Conservation (phyloP, 169 alveolate genomes). For the Perkinsus marinus region DNA sequence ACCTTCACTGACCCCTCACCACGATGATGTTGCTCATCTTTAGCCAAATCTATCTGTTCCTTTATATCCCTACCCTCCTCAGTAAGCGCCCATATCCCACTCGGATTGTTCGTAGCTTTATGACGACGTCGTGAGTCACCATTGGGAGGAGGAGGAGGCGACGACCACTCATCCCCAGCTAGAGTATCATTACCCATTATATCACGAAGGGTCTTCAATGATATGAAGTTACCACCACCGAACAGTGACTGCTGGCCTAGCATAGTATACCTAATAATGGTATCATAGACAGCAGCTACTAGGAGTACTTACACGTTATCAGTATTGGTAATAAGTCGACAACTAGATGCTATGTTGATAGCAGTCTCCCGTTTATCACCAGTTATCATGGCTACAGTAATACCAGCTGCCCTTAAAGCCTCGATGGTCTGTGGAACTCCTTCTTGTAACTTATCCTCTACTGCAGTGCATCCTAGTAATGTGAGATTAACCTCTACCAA, state of each 20-base stretch:
- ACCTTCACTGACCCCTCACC: not conserved
- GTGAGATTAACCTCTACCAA: slow-evolving; percentile 53
- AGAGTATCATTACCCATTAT: not conserved
- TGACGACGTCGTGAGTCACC: not conserved
- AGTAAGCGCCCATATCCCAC: not conserved
- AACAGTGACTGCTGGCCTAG: not conserved
- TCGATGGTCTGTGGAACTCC: slow-evolving; percentile 80
- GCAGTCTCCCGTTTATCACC: slow-evolving; percentile 95
- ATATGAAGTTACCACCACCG: not conserved
- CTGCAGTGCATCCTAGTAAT: slow-evolving; percentile 71
- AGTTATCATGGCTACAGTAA: slow-evolving; percentile 82
- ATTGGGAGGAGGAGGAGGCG: not conserved
- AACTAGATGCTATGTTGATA: slow-evolving; percentile 59
- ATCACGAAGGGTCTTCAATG: not conserved
- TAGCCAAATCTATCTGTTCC: not conserved
- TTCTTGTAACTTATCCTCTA: slow-evolving; percentile 73
- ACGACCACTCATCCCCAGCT: not conserved
- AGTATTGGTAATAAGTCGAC: not conserved
- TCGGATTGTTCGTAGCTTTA: not conserved
- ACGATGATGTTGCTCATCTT: not conserved
- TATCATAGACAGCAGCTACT: too few relatives aligned
- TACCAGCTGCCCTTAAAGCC: slow-evolving; percentile 65
- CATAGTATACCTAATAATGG: not conserved
- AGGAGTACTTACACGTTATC: not conserved
- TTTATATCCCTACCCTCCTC: not conserved